Base-by-base conservation (phyloP, 108 stramenopile genomes). In the Cyclotella cryptica region DNA sequence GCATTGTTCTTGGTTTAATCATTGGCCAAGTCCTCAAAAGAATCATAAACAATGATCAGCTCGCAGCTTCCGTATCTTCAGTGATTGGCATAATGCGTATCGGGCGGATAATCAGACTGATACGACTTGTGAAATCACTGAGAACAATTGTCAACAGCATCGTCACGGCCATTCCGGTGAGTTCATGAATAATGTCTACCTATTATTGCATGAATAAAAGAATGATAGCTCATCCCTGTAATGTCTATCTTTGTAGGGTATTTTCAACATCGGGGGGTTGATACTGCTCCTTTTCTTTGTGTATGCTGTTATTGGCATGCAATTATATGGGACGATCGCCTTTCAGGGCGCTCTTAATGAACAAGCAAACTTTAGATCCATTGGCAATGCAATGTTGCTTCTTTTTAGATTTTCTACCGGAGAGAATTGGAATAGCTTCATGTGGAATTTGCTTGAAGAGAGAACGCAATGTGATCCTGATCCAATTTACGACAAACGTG, bases 391-490 rank as follows among this genome's bases (percentile, higher is more conserved):
- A 18, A 82, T 94, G 66, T 61, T 90, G 22, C 68, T 76, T 15
- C 88, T 94, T 1, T 58, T 94, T n/a, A 77, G 86, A 45, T 88
- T 90, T 80, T 75, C 86, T 57, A 94, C 93, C 13, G 93, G 93
- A 17, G 93, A 92, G 79, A 71, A 85, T 65, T 89, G 90, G 90
- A 87, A 90, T 72, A 84, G 81, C 14, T 74, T 85, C 71, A 87
- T 94, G 88, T 71, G n/a, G n/a, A n/a, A n/a, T n/a, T n/a, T n/a
- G n/a, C n/a, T n/a, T n/a, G n/a, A n/a, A n/a, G n/a, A n/a, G 81
- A 14, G 72, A 13, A 30, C 69, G 5, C 43, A 55, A 19, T 86
- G 85, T 66, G 80, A 79, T 22, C 39, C 69, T 18, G 65, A 80
- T 35, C 77, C 77, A 59, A 44, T 24, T 22, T 87, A 81, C 66